Base-by-base conservation (phyloP, 1,139 yeast genomes). In the Hansenula lynferdii region DNA sequence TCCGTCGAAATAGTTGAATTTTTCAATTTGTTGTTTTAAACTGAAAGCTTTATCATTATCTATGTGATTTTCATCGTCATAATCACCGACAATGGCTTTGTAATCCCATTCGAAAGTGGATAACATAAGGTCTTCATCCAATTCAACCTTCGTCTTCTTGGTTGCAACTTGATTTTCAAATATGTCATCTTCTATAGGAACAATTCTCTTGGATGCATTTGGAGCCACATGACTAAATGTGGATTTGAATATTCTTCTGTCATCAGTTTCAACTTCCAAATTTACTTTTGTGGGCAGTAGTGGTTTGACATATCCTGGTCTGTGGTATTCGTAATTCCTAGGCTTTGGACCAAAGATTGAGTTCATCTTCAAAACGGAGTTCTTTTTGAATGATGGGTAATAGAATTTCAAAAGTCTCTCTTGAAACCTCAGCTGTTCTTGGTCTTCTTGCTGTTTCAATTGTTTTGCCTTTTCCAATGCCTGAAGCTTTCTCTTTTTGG, bases 31-130 rank as follows among this genome's bases (percentile, higher is more conserved):
- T 28, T 58, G 61, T 7, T 60, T 42, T n/a, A n/a, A n/a, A n/a
- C n/a, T n/a, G 27, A 56, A 53, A n/a, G 57, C 51, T 6, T 49
- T 41, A 2, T 45, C 43, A 30, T 17, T 34, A 14, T 40, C 36
- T 2, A 31, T 8, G 1, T 27, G 18, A 8, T 27, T 15, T 11
- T 31, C 28, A 22, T 33, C 25, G 11, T 35, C 32, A 7, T 41
- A 70, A 4, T 75, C 77, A 38, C 79, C 76, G 18, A 84, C 65
- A 15, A 84, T 77, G 6, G 67, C 67, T 23, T 77, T 80, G 51
- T 82, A 85, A 53, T 86, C 82, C 96, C 97, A 89, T 49, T 85
- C 92, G 15, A 86, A 82, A 0, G 92, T 75, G 0, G 94, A 85
- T 31, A 87, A 64, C 6, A 84, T 66, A 38, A 85, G 61, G 44